Evolutionary conservation across 345 rosid species (phyloP).

Genomic region (Hibiscus syriacus): DNA sequence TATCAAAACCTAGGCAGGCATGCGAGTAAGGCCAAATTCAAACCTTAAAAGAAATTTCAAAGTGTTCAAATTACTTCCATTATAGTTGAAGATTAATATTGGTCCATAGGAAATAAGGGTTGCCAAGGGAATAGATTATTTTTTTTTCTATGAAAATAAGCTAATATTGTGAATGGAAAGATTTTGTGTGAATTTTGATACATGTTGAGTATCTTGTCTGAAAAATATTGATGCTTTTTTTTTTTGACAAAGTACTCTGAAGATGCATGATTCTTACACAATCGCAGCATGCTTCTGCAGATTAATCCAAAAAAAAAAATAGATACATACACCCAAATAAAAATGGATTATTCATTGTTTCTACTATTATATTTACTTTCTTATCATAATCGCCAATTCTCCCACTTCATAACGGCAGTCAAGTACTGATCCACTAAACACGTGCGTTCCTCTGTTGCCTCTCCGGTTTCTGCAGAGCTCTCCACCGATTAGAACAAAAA

Average conservation of each 20-base stretch:
- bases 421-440: constrained; percentile 31
- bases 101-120: not conserved
- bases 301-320: too few species aligned
- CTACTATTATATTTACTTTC: not conserved
- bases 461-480: not conserved
- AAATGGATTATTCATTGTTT: not conserved
- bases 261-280: too few species aligned
- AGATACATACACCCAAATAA: not conserved
- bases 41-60: too few species aligned
- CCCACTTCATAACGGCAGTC: too few species aligned
- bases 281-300: too few species aligned
- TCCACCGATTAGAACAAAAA: not conserved
- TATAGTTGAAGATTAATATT: constrained; percentile 1
- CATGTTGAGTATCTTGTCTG: too few species aligned
- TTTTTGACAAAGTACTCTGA: too few species aligned
- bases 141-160: not conserved
- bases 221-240: too few species aligned
- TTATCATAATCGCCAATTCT: too few species aligned
- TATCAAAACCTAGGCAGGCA: constrained; percentile 30
- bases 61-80: not conserved
- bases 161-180: not conserved
- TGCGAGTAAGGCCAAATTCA: not conserved
- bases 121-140: not conserved
- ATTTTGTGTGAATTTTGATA: not conserved
- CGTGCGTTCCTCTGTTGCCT: constrained; percentile 28